These are phyloP conservation scores for Deinandra increscens DNA, from an alignment of 129 eudicot genomes.

Conservation along the genomic window DNA sequence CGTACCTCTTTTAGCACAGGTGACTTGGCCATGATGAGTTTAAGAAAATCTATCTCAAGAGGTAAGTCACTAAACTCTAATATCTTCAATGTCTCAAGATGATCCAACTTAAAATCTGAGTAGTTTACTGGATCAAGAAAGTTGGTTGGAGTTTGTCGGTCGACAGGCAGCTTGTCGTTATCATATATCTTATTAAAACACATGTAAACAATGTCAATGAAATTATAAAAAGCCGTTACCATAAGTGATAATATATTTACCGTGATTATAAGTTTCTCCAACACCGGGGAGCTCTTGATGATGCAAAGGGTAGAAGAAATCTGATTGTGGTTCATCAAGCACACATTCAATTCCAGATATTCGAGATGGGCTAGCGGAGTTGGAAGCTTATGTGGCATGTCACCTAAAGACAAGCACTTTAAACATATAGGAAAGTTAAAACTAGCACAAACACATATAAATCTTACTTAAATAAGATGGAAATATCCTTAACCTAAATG, in stretches of 20 bases:
- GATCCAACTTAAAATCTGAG: not conserved
- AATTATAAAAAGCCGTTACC: not conserved
- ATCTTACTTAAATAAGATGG: no score
- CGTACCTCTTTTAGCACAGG: not conserved
- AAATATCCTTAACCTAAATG: no score
- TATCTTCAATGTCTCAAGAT: conserved; percentile 4
- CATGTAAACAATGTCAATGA: not conserved
- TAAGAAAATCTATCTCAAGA: conserved; percentile 15
- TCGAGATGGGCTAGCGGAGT: not conserved
- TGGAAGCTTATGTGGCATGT: conserved; percentile 3
- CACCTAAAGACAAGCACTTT: not conserved
- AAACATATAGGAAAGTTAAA: not conserved
- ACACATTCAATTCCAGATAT: not conserved
- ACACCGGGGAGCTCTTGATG: conserved; percentile 13
- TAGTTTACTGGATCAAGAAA: not conserved
- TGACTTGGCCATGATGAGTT: conserved; percentile 25
- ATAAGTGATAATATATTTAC: not conserved
- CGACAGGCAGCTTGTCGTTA: not conserved
- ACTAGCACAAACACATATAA: not conserved
- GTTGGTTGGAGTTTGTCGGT: not conserved
- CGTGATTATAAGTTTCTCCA: not conserved
- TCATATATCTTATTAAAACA: conserved; percentile 4
- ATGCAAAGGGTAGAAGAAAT: not conserved
- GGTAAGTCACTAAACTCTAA: not conserved
- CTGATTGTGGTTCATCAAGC: not conserved